Percentiles rank a stretch among this genome's conserved stretches.
Evolutionary conservation across 2,329 filamentous ascomycete species (phyloP).

Genomic region (Aureobasidium leucospermi): DNA sequence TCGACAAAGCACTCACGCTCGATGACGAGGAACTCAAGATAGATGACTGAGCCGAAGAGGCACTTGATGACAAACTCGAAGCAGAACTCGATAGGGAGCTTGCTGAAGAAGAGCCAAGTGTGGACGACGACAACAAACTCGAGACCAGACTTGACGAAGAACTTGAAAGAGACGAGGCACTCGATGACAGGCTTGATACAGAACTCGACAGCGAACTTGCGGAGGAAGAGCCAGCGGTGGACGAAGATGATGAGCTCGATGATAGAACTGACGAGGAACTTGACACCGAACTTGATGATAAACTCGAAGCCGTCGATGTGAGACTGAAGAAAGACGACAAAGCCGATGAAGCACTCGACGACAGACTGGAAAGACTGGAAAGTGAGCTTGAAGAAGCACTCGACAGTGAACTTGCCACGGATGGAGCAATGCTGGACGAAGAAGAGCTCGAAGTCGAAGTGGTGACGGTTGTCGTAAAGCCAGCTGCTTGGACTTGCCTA

Average conservation of each 20-base stretch:
- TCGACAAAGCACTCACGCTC: background rate
- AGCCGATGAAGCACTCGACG: too few species aligned
- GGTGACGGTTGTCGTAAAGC: background rate
- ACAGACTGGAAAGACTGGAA: too few species aligned
- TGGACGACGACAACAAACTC: too few species aligned
- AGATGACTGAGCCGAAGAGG: background rate
- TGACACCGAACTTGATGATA: too few species aligned
- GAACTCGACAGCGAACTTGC: background rate
- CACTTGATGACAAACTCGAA: background rate
- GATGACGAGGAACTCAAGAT: background rate
- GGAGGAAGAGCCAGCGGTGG: too few species aligned
- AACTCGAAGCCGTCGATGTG: too few species aligned
- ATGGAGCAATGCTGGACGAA: background rate
- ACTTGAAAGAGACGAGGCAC: background rate
- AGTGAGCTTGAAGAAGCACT: too few species aligned
- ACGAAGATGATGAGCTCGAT: background rate
- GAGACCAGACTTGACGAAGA: background rate
- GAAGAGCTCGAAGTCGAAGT: background rate
- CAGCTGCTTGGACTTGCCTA: too few species aligned
- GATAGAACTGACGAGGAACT: background rate
- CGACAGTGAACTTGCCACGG: too few species aligned
- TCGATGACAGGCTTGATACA: background rate
- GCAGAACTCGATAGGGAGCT: background rate
- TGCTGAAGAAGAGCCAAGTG: background rate
- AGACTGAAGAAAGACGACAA: too few species aligned